phyloP scores from a whole-genome alignment of 352 stramenopile genomes.

The Pythium rhizo-oryzae region DNA sequence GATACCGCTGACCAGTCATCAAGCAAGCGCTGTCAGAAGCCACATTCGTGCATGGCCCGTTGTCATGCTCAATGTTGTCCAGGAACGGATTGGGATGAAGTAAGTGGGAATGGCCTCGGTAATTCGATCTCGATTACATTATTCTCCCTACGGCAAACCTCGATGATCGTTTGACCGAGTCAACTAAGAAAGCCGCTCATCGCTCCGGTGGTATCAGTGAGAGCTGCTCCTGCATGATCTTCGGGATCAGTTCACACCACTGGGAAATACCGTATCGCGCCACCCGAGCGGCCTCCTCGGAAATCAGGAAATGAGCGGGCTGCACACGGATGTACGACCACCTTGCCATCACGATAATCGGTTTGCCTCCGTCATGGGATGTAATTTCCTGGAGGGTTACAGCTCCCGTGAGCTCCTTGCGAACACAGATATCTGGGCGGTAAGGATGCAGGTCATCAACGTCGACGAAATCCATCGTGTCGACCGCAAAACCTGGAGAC shows the following conservation, averaged over 20 bases:
- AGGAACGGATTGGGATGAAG: not conserved
- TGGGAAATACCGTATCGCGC: not conserved
- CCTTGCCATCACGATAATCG: not conserved
- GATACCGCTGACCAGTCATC: not conserved
- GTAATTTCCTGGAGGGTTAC: not conserved
- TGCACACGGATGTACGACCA: constrained; percentile 1
- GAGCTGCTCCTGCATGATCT: not conserved
- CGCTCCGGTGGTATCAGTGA: not conserved
- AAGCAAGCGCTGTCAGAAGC: not conserved
- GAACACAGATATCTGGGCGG: not conserved
- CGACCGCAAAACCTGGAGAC: not conserved
- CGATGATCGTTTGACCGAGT: too few relatives aligned
- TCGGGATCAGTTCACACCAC: constrained; percentile 3
- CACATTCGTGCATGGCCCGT: not conserved
- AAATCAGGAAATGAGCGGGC: not conserved
- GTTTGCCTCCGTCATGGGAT: not conserved
- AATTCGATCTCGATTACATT: too few relatives aligned
- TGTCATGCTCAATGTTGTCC: not conserved
- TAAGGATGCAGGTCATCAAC: constrained; percentile 23
- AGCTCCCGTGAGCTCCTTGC: constrained; percentile 10
- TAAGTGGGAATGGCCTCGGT: too few relatives aligned
- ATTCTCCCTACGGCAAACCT: too few relatives aligned
- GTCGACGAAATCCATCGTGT: constrained; percentile 14
- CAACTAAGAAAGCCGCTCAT: not conserved
- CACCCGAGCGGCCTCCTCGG: not conserved